Evolutionary conservation across 345 rosid species (phyloP), one percentile per base, ranked within the genome.

Genomic region (Citrus hindsii): DNA sequence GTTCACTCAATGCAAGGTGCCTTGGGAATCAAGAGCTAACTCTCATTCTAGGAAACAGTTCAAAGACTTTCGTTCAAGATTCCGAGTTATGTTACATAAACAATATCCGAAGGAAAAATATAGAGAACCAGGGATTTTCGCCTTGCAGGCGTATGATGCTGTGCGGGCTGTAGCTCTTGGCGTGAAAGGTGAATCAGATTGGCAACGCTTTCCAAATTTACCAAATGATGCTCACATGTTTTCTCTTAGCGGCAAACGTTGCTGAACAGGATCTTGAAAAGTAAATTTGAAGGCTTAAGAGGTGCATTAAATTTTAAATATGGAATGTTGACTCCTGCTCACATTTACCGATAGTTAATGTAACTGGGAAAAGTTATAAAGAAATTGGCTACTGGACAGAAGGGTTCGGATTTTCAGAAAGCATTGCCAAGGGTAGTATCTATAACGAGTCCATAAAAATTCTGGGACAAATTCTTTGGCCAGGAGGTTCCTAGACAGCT

Each of bases 1-100:
- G 33, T 84, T 35, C 48, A 73, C 32, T 79, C 83, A 9, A 84
- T 79, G 84, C 80, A 79, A 76, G 84, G 81, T 9, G 74, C 74
- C 7, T 2, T 81, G 22, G 84, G 84, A 24, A 55, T 84, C 62
- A 79, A 35, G 68, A 76, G 73, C 46, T 56, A 81, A 67, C 18
- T 32, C 81, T 30, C 28, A 5, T 25, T 27, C 53, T 1, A 72
- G 75, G 9, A 37, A 62, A 42, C 63, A 16, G 32, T 71, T 69
- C n/a, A 10, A 66, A 30, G 19, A 42, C 10, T 84, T 84, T 58
- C 40, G 9, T 14, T 4, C 66, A 16, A 79, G 72, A 61, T 84
- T 79, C 14, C 35, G 4, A 19, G 18, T 3, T 3, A 75, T 0
- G 30, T 83, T 71, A 38, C 40, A 55, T 12, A 7, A 4, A 7